Evolutionary conservation across 345 rosid genomes (phyloP).

Genomic region (Sonneratia alba): DNA sequence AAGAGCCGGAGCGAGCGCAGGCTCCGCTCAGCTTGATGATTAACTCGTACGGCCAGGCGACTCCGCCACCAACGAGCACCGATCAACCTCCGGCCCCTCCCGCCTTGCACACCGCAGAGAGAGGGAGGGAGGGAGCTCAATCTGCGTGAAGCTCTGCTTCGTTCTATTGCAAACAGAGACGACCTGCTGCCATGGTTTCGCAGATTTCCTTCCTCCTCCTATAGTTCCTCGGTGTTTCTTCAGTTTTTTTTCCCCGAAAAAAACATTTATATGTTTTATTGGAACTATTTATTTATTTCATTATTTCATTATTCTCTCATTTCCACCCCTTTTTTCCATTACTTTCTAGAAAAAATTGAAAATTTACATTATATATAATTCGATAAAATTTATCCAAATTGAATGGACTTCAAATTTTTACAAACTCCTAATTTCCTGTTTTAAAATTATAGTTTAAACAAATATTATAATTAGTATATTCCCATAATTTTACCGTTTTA

Average conservation of each 20-base stretch:
- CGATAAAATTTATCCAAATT: no score
- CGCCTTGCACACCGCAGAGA: neutral
- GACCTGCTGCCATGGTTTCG: neutral
- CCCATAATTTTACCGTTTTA: neutral
- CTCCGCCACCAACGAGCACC: conserved; percentile 1
- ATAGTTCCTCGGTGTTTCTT: conserved; percentile 5
- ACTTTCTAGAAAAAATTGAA: no score
- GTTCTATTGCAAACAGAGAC: neutral
- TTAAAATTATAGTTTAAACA: no score
- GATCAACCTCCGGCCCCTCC: neutral
- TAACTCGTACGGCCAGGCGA: neutral
- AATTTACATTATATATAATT: no score
- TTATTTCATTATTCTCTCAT: neutral
- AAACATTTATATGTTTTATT: neutral
- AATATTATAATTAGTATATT: no score
- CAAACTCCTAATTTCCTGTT: no score
- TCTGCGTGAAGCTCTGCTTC: neutral
- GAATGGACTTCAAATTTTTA: no score
- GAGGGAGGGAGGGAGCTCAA: neutral
- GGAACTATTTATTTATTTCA: neutral
- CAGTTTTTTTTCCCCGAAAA: neutral
- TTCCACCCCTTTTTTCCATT: neutral
- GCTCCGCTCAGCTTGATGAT: neutral
- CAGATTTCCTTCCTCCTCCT: neutral
- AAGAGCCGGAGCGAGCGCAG: conserved; percentile 4